These are phyloP conservation scores for Nemania sp. DNA, from an alignment of 2,329 filamentous ascomycete genomes.

Conservation along the genomic window DNA sequence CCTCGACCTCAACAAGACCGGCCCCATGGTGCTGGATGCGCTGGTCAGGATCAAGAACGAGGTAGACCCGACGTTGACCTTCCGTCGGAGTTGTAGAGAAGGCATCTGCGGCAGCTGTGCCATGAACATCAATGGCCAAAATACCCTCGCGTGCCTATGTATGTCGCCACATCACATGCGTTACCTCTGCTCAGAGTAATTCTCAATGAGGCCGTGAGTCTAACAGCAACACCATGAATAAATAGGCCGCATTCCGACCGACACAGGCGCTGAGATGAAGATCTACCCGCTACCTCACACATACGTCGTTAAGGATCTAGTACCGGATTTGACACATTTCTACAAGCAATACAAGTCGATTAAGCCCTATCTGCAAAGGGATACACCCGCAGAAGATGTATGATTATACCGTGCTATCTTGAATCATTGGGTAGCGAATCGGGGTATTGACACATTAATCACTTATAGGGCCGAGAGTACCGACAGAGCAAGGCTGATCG, in stretches of 20 bases:
- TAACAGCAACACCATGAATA: constrained; percentile 34
- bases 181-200: not conserved
- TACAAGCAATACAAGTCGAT: constrained; percentile 99
- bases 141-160: constrained; percentile 98
- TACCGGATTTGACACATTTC: constrained; percentile 97
- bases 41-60: constrained; percentile 99
- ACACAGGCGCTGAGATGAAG: constrained; percentile 83
- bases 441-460: constrained; percentile 37
- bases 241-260: constrained; percentile 90
- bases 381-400: constrained; percentile 86
- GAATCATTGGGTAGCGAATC: not conserved
- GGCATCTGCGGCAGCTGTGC: constrained; percentile 98
- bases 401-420: constrained; percentile 53
- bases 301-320: constrained; percentile 99
- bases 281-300: constrained; percentile 99
- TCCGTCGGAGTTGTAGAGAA: constrained; percentile 95
- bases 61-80: constrained; percentile 94
- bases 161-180: constrained; percentile 67
- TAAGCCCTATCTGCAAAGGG: constrained; percentile 96
- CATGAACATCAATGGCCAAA: constrained; percentile 99
- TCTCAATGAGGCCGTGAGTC: constrained; percentile 37
- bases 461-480: constrained; percentile 83
- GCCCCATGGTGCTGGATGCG: constrained; percentile 97
- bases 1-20: constrained; percentile 97
- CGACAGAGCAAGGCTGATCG: constrained; percentile 92